These are phyloP conservation scores for Elymus sibiricus DNA, from an alignment of 176 grass and related monocot species.

Conservation along the genomic window DNA sequence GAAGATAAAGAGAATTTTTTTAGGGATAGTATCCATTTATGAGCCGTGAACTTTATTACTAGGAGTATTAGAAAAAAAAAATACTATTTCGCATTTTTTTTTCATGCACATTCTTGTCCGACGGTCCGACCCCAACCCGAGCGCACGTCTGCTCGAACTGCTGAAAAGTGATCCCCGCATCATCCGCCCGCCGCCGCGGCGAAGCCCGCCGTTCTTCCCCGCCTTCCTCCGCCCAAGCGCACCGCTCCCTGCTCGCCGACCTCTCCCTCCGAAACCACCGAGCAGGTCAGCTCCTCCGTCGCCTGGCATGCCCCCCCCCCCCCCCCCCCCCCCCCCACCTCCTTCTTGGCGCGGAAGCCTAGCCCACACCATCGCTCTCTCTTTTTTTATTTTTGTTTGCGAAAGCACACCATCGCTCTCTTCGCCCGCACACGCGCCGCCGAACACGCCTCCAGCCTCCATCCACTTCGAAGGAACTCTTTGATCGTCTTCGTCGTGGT, in stretches of 20 bases:
- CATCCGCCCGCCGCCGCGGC: neutral
- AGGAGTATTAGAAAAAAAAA: too few relatives aligned
- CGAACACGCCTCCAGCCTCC: neutral
- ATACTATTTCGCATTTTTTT: too few relatives aligned
- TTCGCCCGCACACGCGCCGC: neutral
- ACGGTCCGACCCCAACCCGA: too few relatives aligned
- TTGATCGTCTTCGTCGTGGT: neutral
- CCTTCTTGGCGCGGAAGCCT: neutral
- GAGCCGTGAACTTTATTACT: too few relatives aligned
- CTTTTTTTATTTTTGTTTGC: too few relatives aligned
- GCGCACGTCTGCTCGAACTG: too few relatives aligned
- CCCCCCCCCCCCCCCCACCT: neutral
- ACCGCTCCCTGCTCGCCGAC: neutral
- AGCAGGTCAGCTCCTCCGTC: neutral
- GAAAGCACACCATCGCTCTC: neutral
- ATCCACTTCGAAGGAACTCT: neutral
- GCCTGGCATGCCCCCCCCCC: neutral
- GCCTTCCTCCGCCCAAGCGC: neutral
- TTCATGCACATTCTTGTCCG: too few relatives aligned
- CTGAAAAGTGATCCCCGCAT: neutral
- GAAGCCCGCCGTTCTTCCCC: neutral
- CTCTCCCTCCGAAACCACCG: neutral
- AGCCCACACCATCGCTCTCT: neutral
- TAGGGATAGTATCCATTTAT: too few relatives aligned
- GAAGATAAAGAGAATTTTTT: too few relatives aligned